Base-by-base conservation (phyloP, 345 rosid genomes). In the Laguncularia racemosa region DNA sequence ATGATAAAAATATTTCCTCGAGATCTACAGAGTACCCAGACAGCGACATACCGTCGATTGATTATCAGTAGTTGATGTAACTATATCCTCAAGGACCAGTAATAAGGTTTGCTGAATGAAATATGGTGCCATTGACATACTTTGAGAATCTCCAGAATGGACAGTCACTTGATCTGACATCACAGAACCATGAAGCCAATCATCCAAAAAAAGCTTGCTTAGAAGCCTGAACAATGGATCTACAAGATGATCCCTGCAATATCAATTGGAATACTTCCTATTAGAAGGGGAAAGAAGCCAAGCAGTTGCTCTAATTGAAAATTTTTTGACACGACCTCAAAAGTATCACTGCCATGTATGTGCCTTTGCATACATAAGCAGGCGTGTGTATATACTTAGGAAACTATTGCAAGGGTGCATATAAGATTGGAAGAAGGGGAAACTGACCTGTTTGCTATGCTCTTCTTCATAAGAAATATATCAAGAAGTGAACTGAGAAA, bases 171-270 rank as follows among this genome's bases (percentile, higher is more conserved):
- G 78, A 56, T 78, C 79, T 16, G 52, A 59, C 14, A 72, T 48
- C 43, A 66, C 44, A 65, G 64, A 53, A 55, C 51, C 57, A 23
- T 43, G 60, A 20, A 65, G 50, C 85, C 83, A 80, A 57, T 79
- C 86, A 60, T 75, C 59, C 0, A 77, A 80, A 69, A 78, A 75
- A 3, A 68, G 61, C 66, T 73, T 78, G 53, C 71, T 73, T 14
- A 93, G 84, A 74, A 93, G 82, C 76, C 78, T 78, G 71, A 89
- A 84, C 67, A 93, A 75, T 50, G 95, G 82, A 46, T 81, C 85
- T 64, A 93, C 49, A 21, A 89, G 84, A 58, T 53, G 71, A 57
- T 77, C 88, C 95, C 99, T 93, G 56, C 53, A 63, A 49, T 59
- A 57, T 55, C 46, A 6, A 63, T 56, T 53, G 44, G 18, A 50